These are phyloP conservation scores for Solanum hybrid DNA, from an alignment of 305 asterid genomes.

Conservation along the genomic window DNA sequence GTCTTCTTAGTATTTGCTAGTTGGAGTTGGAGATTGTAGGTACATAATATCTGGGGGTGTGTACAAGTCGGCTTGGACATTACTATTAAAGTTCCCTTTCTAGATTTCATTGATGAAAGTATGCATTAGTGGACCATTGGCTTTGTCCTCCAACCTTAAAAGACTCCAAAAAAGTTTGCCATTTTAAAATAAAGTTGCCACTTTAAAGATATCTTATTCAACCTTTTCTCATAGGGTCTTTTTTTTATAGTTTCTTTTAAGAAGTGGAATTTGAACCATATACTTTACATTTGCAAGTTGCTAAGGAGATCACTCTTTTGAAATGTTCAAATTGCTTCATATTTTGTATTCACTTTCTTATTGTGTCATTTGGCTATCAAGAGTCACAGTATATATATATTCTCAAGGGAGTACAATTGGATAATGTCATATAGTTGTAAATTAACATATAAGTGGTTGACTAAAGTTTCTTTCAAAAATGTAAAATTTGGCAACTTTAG, in stretches of 20 bases:
- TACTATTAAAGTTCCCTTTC: neutral
- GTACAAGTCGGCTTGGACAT: neutral
- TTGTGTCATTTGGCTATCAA: neutral
- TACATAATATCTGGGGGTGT: accelerated
- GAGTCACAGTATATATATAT: neutral
- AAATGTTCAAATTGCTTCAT: neutral
- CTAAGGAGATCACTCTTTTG: neutral
- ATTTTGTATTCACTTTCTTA: neutral
- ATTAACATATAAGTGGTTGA: neutral
- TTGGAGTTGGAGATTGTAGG: neutral
- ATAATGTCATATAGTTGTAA: neutral
- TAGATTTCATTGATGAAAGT: neutral
- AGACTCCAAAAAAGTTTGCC: neutral
- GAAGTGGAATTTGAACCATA: neutral
- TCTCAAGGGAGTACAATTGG: neutral
- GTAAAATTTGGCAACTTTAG: neutral
- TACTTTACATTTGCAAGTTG: neutral
- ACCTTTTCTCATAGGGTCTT: neutral
- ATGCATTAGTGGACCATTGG: neutral
- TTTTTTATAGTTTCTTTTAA: neutral
- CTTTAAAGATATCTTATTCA: neutral
- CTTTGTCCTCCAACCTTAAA: neutral
- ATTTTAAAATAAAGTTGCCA: neutral
- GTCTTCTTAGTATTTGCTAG: neutral
- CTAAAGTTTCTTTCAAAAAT: neutral